Evolutionary conservation across 2,329 filamentous ascomycete genomes (phyloP).

Genomic region (Verticillium longisporum): DNA sequence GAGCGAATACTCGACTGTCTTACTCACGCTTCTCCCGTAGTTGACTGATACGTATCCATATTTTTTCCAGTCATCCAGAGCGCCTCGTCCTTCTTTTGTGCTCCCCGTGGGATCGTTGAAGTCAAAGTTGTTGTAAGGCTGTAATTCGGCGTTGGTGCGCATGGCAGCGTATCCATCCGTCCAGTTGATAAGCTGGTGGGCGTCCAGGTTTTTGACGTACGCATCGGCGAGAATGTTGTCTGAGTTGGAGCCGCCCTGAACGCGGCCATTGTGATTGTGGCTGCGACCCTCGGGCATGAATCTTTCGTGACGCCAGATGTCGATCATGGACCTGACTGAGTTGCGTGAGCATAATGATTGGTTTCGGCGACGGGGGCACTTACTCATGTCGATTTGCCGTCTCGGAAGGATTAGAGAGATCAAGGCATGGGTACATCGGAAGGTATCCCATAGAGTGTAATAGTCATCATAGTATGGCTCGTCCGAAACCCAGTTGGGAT

Average conservation of each 20-base stretch:
- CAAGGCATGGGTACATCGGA: slow-evolving; percentile 46
- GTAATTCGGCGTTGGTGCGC: slow-evolving; percentile 48
- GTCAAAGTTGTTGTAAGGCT: slow-evolving; percentile 41
- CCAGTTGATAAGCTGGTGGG: slow-evolving; percentile 46
- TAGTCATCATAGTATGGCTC: slow-evolving; percentile 56
- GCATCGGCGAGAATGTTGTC: slow-evolving; percentile 56
- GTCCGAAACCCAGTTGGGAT: slow-evolving; percentile 43
- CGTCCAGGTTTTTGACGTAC: slow-evolving; percentile 38
- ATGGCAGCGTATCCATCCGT: slow-evolving; percentile 43
- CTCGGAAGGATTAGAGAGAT: slow-evolving; percentile 46
- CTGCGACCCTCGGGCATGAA: slow-evolving; percentile 48
- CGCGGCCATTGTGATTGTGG: slow-evolving; percentile 49
- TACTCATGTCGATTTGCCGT: slow-evolving; percentile 41
- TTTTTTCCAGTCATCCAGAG: slow-evolving; percentile 50
- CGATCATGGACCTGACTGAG: slow-evolving; percentile 43
- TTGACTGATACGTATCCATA: slow-evolving; percentile 48
- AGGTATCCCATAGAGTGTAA: slow-evolving; percentile 50
- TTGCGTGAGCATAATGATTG: not conserved
- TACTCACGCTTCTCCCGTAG: slow-evolving; percentile 44
- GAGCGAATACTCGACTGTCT: slow-evolving; percentile 49
- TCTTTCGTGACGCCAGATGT: slow-evolving; percentile 48
- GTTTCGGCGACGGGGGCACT: not conserved
- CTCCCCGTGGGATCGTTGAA: slow-evolving; percentile 43
- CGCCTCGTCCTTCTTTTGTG: slow-evolving; percentile 50
- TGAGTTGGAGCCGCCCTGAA: slow-evolving; percentile 52